These are phyloP conservation scores for Tetraselmis striata DNA, from an alignment of 139 green algal species.

Conservation along the genomic window DNA sequence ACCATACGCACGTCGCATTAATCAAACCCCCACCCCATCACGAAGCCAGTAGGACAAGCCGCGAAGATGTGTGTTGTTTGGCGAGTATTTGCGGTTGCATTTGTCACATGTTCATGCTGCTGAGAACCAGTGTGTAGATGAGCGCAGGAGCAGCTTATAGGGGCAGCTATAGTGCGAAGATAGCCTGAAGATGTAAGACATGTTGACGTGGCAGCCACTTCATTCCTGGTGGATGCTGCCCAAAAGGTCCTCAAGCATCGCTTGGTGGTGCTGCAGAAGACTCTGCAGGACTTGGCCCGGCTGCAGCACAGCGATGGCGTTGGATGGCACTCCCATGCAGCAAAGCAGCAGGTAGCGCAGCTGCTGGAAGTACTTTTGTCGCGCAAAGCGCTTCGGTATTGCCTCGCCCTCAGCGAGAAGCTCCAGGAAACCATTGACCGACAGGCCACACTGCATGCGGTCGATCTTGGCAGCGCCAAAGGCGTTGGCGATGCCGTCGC, in stretches of 20 bases:
- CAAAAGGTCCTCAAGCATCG: background rate
- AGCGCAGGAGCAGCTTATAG: too few species aligned
- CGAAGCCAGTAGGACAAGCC: too few species aligned
- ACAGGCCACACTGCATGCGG: conserved; percentile 1
- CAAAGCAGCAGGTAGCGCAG: background rate
- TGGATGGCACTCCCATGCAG: background rate
- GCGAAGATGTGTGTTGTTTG: too few species aligned
- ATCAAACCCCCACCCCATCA: too few species aligned
- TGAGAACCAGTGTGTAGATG: too few species aligned
- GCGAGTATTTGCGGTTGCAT: too few species aligned
- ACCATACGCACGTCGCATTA: too few species aligned
- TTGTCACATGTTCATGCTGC: too few species aligned
- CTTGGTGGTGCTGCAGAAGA: background rate
- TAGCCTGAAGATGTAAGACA: too few species aligned
- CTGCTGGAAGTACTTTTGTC: background rate
- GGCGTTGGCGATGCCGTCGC: background rate
- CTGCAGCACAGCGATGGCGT: background rate
- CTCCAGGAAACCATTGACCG: background rate
- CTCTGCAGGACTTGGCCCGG: background rate
- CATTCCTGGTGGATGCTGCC: too few species aligned
- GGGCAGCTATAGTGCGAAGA: too few species aligned
- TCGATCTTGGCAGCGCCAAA: background rate
- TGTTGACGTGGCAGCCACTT: too few species aligned
- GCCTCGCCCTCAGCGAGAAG: background rate
- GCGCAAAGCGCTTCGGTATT: background rate